A percentile compares a stretch with the other conserved stretches of the same genome.
Evolutionary conservation across 306 rosid genomes (phyloP).

Genomic region (Citrullus mucosospermus): DNA sequence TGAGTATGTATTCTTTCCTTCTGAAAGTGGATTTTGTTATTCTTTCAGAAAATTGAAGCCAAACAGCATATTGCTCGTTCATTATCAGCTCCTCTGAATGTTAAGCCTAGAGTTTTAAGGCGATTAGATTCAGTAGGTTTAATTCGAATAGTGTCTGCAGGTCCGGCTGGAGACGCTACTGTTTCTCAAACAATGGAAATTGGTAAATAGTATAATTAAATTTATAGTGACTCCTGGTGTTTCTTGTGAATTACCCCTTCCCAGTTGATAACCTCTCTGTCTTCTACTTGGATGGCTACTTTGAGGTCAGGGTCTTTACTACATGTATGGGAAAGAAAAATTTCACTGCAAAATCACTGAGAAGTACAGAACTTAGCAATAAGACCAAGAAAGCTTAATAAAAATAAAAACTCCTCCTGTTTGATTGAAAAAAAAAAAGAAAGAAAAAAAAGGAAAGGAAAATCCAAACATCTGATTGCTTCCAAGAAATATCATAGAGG

Average conservation of each 20-base stretch:
- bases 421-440: not conserved
- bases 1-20: not conserved
- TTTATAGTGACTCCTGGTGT: not conserved
- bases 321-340: not conserved
- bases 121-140: slow-evolving; percentile 44
- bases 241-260: not conserved
- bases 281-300: not conserved
- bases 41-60: slow-evolving; percentile 35
- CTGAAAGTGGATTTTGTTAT: slow-evolving; percentile 14
- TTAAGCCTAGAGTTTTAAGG: slow-evolving; percentile 35
- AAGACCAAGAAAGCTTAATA: not conserved
- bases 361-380: not conserved
- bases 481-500: not conserved
- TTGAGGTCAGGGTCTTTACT: not conserved
- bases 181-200: slow-evolving; percentile 31
- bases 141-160: slow-evolving; percentile 67
- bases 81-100: slow-evolving; percentile 61
- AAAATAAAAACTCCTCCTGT: not conserved
- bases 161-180: slow-evolving; percentile 27
- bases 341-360: not conserved
- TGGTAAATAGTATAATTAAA: slow-evolving; percentile 19
- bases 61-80: slow-evolving; percentile 59
- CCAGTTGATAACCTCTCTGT: not conserved
- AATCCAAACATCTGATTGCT: not conserved
- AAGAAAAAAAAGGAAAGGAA: too few relatives aligned